Conservation (phyloP, 495 filamentous ascomycete genomes). For the Lentithecium fluviatile region DNA sequence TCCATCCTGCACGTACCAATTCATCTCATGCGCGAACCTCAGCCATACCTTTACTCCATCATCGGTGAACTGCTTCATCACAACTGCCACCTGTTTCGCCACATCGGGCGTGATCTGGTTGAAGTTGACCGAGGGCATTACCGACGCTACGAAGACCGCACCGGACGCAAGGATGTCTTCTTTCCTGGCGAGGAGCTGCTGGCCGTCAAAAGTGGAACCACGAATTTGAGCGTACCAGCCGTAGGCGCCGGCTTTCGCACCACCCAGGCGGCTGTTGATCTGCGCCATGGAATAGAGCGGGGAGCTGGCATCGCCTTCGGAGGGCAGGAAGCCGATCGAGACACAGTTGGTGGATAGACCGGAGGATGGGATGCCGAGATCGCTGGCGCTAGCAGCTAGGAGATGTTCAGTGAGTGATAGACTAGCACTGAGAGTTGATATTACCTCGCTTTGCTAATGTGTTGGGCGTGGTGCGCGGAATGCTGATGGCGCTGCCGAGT, state of each 20-base stretch:
- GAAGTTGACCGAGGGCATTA: constrained; percentile 14
- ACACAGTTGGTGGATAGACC: constrained; percentile 7
- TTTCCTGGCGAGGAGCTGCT: constrained; percentile 2
- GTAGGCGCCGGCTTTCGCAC: constrained; percentile 3
- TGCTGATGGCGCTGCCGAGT: not conserved
- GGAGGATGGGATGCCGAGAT: constrained; percentile 3
- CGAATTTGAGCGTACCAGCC: constrained; percentile 14
- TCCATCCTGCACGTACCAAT: constrained; percentile 15
- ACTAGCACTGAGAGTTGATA: not conserved
- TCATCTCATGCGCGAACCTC: constrained; percentile 15
- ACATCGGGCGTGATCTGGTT: not conserved
- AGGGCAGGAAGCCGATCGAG: constrained; percentile 14
- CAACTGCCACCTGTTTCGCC: constrained; percentile 5
- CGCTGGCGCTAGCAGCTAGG: not conserved
- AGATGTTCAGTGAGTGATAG: not conserved
- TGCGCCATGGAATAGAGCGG: constrained; percentile 14
- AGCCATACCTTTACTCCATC: constrained; percentile 12
- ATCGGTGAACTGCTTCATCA: constrained; percentile 14
- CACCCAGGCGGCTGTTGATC: not conserved
- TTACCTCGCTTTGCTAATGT: not conserved
- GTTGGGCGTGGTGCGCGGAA: not conserved
- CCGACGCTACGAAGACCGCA: constrained; percentile 12
- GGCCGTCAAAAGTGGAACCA: not conserved
- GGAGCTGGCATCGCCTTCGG: constrained; percentile 10
- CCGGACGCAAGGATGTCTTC: constrained; percentile 9